These are phyloP conservation scores for Nymphaea thermarum DNA, from an alignment of 164 flowering plant species.

Conservation along the genomic window DNA sequence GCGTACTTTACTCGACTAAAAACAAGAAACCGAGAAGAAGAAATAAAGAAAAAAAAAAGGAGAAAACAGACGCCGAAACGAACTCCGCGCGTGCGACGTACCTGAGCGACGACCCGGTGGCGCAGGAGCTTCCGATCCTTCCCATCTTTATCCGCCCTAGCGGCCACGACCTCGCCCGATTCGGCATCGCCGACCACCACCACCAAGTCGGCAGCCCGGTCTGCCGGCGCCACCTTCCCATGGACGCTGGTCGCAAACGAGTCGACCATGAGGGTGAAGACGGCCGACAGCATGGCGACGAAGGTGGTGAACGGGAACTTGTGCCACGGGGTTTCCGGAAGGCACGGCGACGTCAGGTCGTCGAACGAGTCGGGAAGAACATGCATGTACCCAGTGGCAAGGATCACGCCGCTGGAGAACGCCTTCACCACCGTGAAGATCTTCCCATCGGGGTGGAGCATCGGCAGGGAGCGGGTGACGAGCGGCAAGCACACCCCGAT, in stretches of 20 bases:
- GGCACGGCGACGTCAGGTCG: conserved; percentile 6
- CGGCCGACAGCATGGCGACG: conserved; percentile 15
- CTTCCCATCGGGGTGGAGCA: conserved; percentile 6
- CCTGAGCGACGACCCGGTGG: not conserved
- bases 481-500: conserved; percentile 14
- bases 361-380: conserved; percentile 15
- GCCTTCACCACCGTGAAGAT: conserved; percentile 9
- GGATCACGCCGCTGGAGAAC: conserved; percentile 13
- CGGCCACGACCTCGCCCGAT: not conserved
- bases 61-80: not conserved
- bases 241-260: conserved; percentile 6
- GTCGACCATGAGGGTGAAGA: conserved; percentile 12
- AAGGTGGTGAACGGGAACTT: conserved; percentile 12
- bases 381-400: conserved; percentile 18
- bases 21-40: not conserved
- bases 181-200: not conserved
- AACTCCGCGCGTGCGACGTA: not conserved
- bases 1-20: too few relatives aligned
- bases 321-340: conserved; percentile 12
- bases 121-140: not conserved
- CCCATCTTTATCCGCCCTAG: not conserved
- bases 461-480: conserved; percentile 1
- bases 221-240: not conserved
- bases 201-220: not conserved
- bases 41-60: not conserved